Conservation (phyloP, 495 filamentous ascomycete genomes). For the Aspergillus egyptiacus region DNA sequence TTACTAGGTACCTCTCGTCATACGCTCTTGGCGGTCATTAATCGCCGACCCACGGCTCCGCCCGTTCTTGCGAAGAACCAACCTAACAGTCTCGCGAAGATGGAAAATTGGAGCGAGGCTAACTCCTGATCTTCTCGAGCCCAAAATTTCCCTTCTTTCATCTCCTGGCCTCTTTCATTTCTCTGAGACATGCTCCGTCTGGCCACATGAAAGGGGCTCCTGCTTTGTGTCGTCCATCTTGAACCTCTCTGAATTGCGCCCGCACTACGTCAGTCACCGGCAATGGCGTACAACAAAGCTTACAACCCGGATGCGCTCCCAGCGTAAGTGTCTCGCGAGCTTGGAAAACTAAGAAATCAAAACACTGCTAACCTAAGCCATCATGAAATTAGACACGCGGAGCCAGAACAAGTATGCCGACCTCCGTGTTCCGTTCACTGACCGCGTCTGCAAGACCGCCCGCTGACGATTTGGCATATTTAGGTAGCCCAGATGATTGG, state of each 20-base stretch:
- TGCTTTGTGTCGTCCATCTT: not conserved
- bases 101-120: constrained; percentile 10
- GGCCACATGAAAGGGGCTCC: not conserved
- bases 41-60: constrained; percentile 23
- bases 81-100: constrained; percentile 3
- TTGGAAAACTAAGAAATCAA: not conserved
- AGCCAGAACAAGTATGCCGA: constrained; percentile 75
- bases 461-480: not conserved
- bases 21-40: constrained; percentile 11
- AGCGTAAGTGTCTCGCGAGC: constrained; percentile 57
- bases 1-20: too few relatives aligned
- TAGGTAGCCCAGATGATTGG: constrained; percentile 53
- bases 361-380: not conserved
- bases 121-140: constrained; percentile 14
- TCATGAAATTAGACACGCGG: constrained; percentile 64
- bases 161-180: not conserved
- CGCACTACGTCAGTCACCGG: constrained; percentile 27
- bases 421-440: too few relatives aligned
- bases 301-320: constrained; percentile 97
- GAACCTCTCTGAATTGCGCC: constrained; percentile 14
- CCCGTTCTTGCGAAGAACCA: constrained; percentile 6
- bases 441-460: not conserved
- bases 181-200: not conserved
- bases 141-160: constrained; percentile 5
- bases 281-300: constrained; percentile 89